Percentiles rank a stretch among this genome's conserved stretches.
These are phyloP conservation scores for Rutstroemia sydowiana DNA, from an alignment of 2,329 filamentous ascomycete species.

Conservation along the genomic window DNA sequence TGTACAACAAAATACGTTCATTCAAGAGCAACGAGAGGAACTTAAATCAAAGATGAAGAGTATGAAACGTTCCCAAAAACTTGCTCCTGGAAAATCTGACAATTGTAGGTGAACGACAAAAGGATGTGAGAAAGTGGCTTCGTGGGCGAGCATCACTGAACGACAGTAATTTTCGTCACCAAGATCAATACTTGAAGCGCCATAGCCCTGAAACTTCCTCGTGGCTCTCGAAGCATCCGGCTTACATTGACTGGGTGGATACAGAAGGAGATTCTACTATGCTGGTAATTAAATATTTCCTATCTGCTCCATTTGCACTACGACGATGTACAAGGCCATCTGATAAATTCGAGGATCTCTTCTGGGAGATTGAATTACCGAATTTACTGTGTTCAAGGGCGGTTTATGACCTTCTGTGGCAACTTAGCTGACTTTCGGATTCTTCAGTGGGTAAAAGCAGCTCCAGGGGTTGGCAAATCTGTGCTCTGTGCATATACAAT, in stretches of 20 bases:
- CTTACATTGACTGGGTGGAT: not conserved
- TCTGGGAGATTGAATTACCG: no score
- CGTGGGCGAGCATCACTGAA: not conserved
- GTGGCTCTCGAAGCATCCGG: not conserved
- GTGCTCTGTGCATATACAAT: not conserved
- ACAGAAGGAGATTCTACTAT: not conserved
- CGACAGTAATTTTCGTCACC: not conserved
- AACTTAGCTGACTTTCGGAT: not conserved
- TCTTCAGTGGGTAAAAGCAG: not conserved
- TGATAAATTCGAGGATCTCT: no score
- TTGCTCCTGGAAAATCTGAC: not conserved
- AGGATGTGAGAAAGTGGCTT: conserved; percentile 5
- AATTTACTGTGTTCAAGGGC: no score
- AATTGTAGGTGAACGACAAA: not conserved
- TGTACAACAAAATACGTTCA: conserved; percentile 1
- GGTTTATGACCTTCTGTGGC: no score
- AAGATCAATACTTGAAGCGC: not conserved
- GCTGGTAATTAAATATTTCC: not conserved
- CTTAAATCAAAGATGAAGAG: conserved; percentile 1
- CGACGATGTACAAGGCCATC: no score
- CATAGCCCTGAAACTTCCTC: conserved; percentile 1
- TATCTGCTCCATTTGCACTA: not conserved
- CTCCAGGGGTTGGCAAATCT: not conserved
- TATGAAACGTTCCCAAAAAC: not conserved
- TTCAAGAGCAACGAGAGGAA: not conserved